Evolutionary conservation across 2,329 filamentous ascomycete species (phyloP).

Genomic region (Teratosphaeria destructans): DNA sequence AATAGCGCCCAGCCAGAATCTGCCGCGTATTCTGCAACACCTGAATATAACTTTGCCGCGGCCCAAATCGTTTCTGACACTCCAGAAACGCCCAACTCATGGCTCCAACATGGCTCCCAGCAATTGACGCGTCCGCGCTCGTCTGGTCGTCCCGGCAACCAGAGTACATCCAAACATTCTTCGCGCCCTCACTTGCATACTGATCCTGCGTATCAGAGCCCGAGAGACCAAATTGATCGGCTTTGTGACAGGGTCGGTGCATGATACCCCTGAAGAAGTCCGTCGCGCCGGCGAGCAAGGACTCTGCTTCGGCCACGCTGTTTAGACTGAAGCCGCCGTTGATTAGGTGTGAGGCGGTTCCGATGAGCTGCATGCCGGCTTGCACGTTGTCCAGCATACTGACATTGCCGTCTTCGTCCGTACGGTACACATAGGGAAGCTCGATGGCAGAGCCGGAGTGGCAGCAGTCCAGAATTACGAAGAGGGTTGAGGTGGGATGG

Average conservation of each 20-base stretch:
- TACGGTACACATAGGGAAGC: constrained; percentile 48
- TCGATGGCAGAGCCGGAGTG: constrained; percentile 51
- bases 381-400: constrained; percentile 46
- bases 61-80: constrained; percentile 28
- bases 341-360: constrained; percentile 41
- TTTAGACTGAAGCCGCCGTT: constrained; percentile 38
- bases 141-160: constrained; percentile 44
- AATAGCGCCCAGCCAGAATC: constrained; percentile 31
- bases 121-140: constrained; percentile 35
- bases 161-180: constrained; percentile 42
- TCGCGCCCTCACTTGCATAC: constrained; percentile 33
- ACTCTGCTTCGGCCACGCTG: constrained; percentile 41
- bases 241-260: constrained; percentile 34
- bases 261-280: constrained; percentile 44
- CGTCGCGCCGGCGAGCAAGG: constrained; percentile 44
- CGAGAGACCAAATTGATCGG: constrained; percentile 34
- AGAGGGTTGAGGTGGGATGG: constrained; percentile 41
- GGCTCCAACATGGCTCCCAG: constrained; percentile 33
- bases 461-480: constrained; percentile 52
- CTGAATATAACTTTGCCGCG: constrained; percentile 30
- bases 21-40: constrained; percentile 31
- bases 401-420: constrained; percentile 47
- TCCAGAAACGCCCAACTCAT: constrained; percentile 41
- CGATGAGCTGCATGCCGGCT: constrained; percentile 39
- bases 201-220: constrained; percentile 29